Percentiles rank a stretch among this genome's conserved stretches.
Evolutionary conservation across 495 filamentous ascomycete species (phyloP).

Genomic region (Aspergillus diversus): DNA sequence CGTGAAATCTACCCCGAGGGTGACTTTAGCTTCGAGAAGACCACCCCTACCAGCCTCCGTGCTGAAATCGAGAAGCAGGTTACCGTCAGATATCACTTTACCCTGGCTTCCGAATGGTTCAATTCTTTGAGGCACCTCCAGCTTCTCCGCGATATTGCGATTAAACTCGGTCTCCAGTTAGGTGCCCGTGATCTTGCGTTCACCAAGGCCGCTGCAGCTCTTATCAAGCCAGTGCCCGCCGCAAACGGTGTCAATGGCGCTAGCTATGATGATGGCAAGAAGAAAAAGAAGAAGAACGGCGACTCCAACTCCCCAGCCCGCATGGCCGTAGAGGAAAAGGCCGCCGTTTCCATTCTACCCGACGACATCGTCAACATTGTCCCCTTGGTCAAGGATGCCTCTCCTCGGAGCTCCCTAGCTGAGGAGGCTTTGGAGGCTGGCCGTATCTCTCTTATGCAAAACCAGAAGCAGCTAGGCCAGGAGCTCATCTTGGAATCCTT

Average conservation of each 20-base stretch:
- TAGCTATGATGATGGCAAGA: conserved; percentile 65
- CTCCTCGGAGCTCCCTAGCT: conserved; percentile 82
- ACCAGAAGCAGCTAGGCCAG: conserved; percentile 93
- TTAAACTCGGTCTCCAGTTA: conserved; percentile 92
- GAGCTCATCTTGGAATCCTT: conserved; percentile 94
- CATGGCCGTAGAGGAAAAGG: conserved; percentile 39
- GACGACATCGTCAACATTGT: conserved; percentile 92
- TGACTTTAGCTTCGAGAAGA: conserved; percentile 79
- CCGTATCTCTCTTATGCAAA: conserved; percentile 89
- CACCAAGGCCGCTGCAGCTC: conserved; percentile 41
- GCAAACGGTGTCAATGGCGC: conserved; percentile 47
- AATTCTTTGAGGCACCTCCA: conserved; percentile 72
- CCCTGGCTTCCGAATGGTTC: conserved; percentile 69
- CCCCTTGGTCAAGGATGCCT: conserved; percentile 91
- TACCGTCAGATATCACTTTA: conserved; percentile 71
- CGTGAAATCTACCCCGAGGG: conserved; percentile 75
- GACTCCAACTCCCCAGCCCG: conserved; percentile 58
- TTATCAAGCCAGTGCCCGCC: conserved; percentile 38
- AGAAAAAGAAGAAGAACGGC: conserved; percentile 71
- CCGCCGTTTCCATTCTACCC: conserved; percentile 64
- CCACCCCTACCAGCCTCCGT: conserved; percentile 72
- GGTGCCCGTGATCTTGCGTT: conserved; percentile 83
- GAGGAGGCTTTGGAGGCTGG: conserved; percentile 97
- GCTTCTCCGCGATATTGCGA: conserved; percentile 82
- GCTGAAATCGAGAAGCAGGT: conserved; percentile 74